These are phyloP conservation scores for Hypoxylon sp. DNA, from an alignment of 2,329 filamentous ascomycete genomes.

Conservation along the genomic window DNA sequence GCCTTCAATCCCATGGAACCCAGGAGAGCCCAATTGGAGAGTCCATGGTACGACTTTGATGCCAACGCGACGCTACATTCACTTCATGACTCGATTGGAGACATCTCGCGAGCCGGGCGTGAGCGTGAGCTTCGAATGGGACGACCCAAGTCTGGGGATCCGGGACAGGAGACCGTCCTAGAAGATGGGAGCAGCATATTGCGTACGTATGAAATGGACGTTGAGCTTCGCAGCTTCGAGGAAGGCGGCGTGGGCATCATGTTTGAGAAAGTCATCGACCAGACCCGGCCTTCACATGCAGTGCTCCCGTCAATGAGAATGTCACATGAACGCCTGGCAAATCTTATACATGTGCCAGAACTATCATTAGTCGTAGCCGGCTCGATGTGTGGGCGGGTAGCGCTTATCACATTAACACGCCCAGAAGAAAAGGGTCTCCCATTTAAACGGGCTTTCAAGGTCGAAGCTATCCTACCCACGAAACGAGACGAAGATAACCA, in stretches of 20 bases:
- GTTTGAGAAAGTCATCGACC: slow-evolving; percentile 52
- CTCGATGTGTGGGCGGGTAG: slow-evolving; percentile 76
- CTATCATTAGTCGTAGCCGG: slow-evolving; percentile 78
- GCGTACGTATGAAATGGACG: slow-evolving; percentile 64
- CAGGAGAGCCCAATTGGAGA: slow-evolving; percentile 22
- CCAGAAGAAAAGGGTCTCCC: slow-evolving; percentile 48
- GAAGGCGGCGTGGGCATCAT: slow-evolving; percentile 53
- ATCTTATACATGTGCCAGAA: slow-evolving; percentile 76
- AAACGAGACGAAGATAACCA: slow-evolving; percentile 61
- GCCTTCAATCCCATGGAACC: slow-evolving; percentile 34
- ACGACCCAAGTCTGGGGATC: not conserved
- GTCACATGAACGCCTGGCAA: slow-evolving; percentile 69
- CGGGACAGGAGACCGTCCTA: slow-evolving; percentile 25
- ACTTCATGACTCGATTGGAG: not conserved
- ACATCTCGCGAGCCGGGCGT: not conserved
- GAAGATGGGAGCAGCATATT: slow-evolving; percentile 57
- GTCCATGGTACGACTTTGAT: slow-evolving; percentile 32
- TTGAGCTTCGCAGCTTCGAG: slow-evolving; percentile 61
- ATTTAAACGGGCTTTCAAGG: slow-evolving; percentile 64
- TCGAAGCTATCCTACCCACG: slow-evolving; percentile 68
- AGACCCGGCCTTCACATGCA: slow-evolving; percentile 46
- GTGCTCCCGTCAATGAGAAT: slow-evolving; percentile 53
- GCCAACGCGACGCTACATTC: not conserved
- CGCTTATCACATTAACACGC: slow-evolving; percentile 73
- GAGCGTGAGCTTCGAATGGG: slow-evolving; percentile 10